Conservation (phyloP, 129 eudicot genomes). For the Dittrichia graveolens region DNA sequence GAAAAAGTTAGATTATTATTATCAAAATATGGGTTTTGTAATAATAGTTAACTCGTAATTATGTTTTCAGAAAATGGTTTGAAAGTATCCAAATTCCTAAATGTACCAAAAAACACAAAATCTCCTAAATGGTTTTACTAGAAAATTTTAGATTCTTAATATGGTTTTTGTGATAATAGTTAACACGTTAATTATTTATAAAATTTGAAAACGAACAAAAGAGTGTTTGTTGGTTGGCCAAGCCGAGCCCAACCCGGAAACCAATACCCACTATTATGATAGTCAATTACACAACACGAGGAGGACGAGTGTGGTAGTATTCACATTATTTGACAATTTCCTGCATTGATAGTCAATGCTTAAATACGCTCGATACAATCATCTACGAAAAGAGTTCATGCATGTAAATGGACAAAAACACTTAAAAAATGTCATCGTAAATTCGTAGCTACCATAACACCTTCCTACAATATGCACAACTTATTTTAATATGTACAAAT, state of each 20-base stretch:
- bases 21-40: not conserved
- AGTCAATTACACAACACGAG: no score
- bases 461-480: not conserved
- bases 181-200: not conserved
- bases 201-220: not conserved
- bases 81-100: not conserved
- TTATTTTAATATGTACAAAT: not conserved
- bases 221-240: not conserved
- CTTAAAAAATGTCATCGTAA: not conserved
- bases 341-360: no score
- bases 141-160: not conserved
- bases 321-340: no score
- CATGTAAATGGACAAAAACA: not conserved
- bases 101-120: no score
- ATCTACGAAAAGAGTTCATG: not conserved
- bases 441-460: conserved; percentile 8
- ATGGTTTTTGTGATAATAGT: not conserved
- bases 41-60: not conserved
- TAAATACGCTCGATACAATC: no score
- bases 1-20: not conserved
- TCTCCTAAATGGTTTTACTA: not conserved
- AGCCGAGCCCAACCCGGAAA: not conserved
- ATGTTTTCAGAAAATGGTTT: not conserved
- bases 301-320: no score
- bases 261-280: no score